Percentiles rank a stretch among this genome's conserved stretches.
phyloP scores from a whole-genome alignment of 139 green algal species.

The Picochlorum costavermella region DNA sequence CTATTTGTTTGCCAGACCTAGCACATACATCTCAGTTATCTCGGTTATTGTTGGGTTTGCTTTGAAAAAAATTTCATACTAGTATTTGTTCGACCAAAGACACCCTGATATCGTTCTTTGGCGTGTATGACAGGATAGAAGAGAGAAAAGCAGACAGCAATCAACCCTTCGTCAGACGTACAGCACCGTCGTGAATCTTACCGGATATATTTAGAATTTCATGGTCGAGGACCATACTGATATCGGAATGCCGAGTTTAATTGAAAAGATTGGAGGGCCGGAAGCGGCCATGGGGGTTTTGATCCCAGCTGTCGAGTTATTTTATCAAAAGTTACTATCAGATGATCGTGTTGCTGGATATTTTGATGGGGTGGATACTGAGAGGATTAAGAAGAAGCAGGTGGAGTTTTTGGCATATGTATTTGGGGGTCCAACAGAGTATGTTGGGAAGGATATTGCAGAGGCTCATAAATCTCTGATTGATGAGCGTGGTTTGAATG shows the following conservation, averaged over 20 bases:
- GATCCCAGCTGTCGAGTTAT: constrained; percentile 10
- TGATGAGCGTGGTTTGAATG: constrained; percentile 9
- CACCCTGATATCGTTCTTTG: too few species aligned
- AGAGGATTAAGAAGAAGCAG: constrained; percentile 11
- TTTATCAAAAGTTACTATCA: constrained; percentile 9
- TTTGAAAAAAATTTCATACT: too few species aligned
- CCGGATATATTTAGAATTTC: too few species aligned
- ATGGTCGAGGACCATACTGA: not conserved
- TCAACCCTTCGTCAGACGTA: too few species aligned
- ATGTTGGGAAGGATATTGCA: not conserved
- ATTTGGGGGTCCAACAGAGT: constrained; percentile 2
- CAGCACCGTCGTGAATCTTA: too few species aligned
- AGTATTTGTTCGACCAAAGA: too few species aligned
- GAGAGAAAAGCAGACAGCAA: too few species aligned
- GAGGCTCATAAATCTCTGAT: constrained; percentile 7
- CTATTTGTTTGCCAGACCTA: too few species aligned
- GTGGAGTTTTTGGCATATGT: constrained; percentile 15
- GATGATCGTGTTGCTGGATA: not conserved
- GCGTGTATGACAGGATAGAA: too few species aligned
- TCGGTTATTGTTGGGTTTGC: too few species aligned
- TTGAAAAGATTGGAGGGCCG: constrained; percentile 10
- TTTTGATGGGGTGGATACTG: constrained; percentile 8
- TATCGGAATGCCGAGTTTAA: not conserved
- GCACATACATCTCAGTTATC: too few species aligned
- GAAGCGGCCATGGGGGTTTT: constrained; percentile 7